Percentiles rank a stretch among this genome's conserved stretches.
These are phyloP conservation scores for Mycena vitilis DNA, from an alignment of 768 basidiomycete species.

Conservation along the genomic window DNA sequence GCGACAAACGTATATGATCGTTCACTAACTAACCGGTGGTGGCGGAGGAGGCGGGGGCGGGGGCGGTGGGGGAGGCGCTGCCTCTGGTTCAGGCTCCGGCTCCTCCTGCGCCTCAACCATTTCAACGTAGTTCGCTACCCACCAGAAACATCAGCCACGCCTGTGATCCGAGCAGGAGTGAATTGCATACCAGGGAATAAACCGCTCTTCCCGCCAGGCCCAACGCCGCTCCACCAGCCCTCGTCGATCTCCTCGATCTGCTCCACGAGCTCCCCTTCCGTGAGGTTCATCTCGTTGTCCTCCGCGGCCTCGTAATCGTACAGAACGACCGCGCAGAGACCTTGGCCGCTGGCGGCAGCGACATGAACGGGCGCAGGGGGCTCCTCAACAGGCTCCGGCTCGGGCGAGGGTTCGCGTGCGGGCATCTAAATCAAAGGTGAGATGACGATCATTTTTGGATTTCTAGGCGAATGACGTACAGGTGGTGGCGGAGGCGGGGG, in stretches of 20 bases:
- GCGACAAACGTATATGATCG: neutral
- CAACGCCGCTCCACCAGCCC: constrained; percentile 92
- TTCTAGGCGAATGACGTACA: constrained; percentile 13
- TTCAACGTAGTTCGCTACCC: constrained; percentile 88
- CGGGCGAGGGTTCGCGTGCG: constrained; percentile 33
- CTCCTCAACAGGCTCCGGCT: constrained; percentile 30
- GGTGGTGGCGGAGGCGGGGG: constrained; percentile 49
- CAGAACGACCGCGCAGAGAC: constrained; percentile 77
- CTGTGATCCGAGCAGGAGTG: too few species aligned
- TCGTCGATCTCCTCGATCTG: constrained; percentile 88
- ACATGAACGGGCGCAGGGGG: constrained; percentile 37
- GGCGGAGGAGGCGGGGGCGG: constrained; percentile 72
- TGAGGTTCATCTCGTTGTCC: constrained; percentile 86
- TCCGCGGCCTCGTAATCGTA: constrained; percentile 90
- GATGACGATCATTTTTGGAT: neutral
- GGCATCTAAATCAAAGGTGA: constrained; percentile 30
- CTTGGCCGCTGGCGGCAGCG: constrained; percentile 53
- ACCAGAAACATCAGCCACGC: too few species aligned
- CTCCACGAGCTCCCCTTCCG: constrained; percentile 85
- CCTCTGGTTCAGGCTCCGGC: constrained; percentile 54
- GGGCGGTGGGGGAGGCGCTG: constrained; percentile 62
- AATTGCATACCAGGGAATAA: constrained; percentile 80
- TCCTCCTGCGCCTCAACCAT: constrained; percentile 62
- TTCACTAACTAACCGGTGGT: constrained; percentile 34
- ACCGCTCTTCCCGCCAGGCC: constrained; percentile 77